Conservation (phyloP, 805 yeast species). For the Saccharomyces kudriavzevii region DNA sequence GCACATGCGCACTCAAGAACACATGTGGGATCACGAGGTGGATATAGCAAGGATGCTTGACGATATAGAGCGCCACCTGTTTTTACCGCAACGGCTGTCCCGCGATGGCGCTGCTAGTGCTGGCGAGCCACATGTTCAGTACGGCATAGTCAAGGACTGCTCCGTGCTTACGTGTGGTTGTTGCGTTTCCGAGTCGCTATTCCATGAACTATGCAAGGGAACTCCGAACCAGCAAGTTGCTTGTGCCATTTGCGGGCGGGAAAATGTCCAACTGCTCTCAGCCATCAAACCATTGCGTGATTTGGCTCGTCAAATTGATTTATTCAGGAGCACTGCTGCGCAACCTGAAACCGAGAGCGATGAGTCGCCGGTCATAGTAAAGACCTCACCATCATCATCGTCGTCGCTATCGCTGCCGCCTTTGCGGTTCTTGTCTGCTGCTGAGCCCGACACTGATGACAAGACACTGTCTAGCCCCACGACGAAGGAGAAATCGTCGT, state of each 20-base stretch:
- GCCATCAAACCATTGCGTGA: conserved; percentile 32
- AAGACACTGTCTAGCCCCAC: background rate
- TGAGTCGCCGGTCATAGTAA: background rate
- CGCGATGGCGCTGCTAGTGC: conserved; percentile 12
- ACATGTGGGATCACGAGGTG: background rate
- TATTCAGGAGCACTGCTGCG: conserved; percentile 2
- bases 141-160: conserved; percentile 20
- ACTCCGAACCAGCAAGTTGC: conserved; percentile 6
- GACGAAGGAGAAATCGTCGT: background rate
- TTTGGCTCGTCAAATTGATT: conserved; percentile 20
- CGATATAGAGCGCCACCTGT: conserved; percentile 21
- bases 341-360: background rate
- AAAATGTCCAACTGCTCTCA: conserved; percentile 19
- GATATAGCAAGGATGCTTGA: conserved; percentile 9
- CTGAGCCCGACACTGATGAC: background rate
- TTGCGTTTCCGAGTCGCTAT: conserved; percentile 17
- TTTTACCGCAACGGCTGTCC: conserved; percentile 20
- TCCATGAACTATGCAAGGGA: conserved; percentile 5
- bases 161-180: conserved; percentile 27
- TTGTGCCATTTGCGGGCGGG: conserved; percentile 34
- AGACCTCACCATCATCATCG: background rate
- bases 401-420: background rate
- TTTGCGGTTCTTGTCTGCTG: background rate
- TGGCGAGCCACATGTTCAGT: conserved; percentile 13
- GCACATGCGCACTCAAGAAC: background rate